Conservation (phyloP, 192 early-diverging fungal species). For the Umbelopsis ramanniana region DNA sequence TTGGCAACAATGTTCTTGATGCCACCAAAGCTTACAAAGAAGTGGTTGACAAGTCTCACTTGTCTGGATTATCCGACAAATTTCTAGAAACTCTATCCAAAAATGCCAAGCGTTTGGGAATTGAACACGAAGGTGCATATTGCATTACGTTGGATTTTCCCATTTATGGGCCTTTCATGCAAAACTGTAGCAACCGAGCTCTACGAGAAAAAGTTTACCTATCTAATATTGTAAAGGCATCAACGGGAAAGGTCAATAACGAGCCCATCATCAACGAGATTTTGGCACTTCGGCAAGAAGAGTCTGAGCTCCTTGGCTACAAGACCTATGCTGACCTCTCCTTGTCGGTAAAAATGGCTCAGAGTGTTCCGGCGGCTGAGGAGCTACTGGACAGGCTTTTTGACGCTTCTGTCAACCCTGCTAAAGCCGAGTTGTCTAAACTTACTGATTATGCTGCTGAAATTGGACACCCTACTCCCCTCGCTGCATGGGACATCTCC, state of each 20-base stretch:
- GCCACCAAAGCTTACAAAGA: conserved; percentile 58
- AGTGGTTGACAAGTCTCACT: conserved; percentile 44
- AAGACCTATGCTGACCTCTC: conserved; percentile 54
- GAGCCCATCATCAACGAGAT: conserved; percentile 61
- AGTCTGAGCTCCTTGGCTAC: conserved; percentile 53
- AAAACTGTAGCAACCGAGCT: conserved; percentile 56
- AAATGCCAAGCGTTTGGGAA: conserved; percentile 42
- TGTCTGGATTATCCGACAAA: conserved; percentile 51
- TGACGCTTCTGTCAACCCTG: conserved; percentile 46
- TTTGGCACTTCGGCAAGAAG: conserved; percentile 53
- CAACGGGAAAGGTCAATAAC: conserved; percentile 52
- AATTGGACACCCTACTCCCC: conserved; percentile 38
- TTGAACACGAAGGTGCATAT: conserved; percentile 50
- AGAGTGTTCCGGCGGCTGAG: conserved; percentile 44
- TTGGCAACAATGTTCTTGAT: conserved; percentile 60
- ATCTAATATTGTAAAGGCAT: conserved; percentile 56
- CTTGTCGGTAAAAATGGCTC: conserved; percentile 62
- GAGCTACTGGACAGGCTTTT: conserved; percentile 50
- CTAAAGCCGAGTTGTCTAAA: conserved; percentile 45
- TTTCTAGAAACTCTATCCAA: conserved; percentile 49
- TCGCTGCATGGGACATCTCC: conserved; percentile 55
- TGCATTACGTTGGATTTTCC: conserved; percentile 59
- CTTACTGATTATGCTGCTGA: conserved; percentile 52
- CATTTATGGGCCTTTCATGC: conserved; percentile 58
- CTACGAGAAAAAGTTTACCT: conserved; percentile 59